Conservation (phyloP, 169 alveolate genomes). For the Plasmodium yoelii region DNA sequence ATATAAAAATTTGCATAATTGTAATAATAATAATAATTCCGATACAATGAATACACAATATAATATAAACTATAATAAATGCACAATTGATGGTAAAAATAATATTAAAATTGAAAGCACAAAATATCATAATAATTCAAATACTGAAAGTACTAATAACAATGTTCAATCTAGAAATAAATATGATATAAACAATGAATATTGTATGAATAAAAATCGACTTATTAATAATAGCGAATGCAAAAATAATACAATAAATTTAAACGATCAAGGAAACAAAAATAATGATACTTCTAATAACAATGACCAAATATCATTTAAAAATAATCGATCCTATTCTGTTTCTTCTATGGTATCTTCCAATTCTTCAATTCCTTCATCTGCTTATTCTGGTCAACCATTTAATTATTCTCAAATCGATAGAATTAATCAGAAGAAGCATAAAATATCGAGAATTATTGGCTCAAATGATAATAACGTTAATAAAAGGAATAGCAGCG, state of each 20-base stretch:
- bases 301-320: neutral
- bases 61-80: neutral
- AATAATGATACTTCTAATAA: conserved; percentile 7
- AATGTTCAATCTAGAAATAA: conserved; percentile 5
- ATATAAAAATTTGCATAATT: too few relatives aligned
- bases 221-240: neutral
- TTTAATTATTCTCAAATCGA: neutral
- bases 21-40: too few relatives aligned
- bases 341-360: conserved; percentile 13
- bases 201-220: conserved; percentile 8
- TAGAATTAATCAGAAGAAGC: conserved; percentile 9
- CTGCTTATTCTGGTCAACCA: neutral
- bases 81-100: neutral
- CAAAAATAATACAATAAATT: neutral
- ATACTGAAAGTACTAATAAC: conserved; percentile 19
- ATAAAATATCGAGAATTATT: conserved; percentile 6
- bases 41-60: neutral
- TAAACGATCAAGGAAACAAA: neutral
- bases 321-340: neutral
- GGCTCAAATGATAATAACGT: neutral
- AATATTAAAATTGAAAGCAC: conserved; percentile 10
- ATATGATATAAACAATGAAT: neutral
- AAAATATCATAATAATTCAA: conserved; percentile 13
- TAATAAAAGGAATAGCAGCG: conserved; percentile 6
- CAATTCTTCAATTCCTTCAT: conserved; percentile 13